phyloP scores from a whole-genome alignment of 257 asterid genomes.

The Leptodermis oblonga region DNA sequence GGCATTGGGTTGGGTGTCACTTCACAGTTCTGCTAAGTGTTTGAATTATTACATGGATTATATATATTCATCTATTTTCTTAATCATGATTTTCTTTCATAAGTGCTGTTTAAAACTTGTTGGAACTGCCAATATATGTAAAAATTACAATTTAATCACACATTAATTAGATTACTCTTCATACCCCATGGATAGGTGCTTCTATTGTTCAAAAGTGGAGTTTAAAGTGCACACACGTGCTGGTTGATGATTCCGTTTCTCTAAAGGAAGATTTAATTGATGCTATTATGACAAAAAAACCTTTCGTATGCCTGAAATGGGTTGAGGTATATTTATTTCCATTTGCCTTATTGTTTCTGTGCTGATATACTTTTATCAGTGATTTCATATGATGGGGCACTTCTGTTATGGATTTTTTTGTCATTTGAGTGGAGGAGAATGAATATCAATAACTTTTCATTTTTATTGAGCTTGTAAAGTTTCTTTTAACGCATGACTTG shows the following conservation, averaged over 20 bases:
- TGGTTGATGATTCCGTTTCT: slow-evolving; percentile 54
- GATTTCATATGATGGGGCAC: background rate
- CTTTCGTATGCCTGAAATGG: slow-evolving; percentile 58
- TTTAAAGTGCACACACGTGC: slow-evolving; percentile 68
- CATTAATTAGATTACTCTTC: background rate
- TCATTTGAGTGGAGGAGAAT: background rate
- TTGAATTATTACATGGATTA: no score
- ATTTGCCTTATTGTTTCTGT: background rate
- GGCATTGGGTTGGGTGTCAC: background rate
- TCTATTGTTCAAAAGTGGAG: slow-evolving; percentile 53
- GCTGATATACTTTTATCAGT: background rate
- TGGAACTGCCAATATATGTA: background rate
- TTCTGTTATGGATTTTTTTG: background rate
- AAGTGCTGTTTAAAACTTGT: background rate
- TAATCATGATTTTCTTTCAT: no score
- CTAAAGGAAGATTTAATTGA: slow-evolving; percentile 52
- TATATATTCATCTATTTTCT: background rate
- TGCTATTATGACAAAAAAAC: slow-evolving; percentile 58
- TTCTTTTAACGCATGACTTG: background rate
- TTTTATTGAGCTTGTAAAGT: background rate
- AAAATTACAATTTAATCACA: background rate
- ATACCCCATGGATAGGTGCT: slow-evolving; percentile 45
- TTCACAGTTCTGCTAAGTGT: background rate
- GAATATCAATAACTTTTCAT: no score
- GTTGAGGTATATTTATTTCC: slow-evolving; percentile 52